Conservation (phyloP, 2,329 filamentous ascomycete species). For the Didymella arachidicola region DNA sequence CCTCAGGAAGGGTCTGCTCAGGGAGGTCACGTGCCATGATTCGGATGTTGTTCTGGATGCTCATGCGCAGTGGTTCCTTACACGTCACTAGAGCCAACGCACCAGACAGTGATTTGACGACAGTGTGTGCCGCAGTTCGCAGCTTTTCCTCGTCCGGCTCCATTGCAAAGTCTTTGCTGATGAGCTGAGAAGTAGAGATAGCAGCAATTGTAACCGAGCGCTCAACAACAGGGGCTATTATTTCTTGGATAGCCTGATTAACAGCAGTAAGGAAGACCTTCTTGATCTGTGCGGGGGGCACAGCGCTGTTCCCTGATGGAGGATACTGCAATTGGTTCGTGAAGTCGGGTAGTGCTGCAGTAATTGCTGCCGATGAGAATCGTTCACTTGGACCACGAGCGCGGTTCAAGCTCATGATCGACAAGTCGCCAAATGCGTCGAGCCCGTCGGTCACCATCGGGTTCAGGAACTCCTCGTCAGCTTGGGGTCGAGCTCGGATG, state of each 20-base stretch:
- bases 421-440: conserved; percentile 84
- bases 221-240: conserved; percentile 96
- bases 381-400: conserved; percentile 70
- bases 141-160: conserved; percentile 89
- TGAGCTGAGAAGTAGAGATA: conserved; percentile 93
- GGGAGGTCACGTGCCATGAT: conserved; percentile 72
- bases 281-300: conserved; percentile 68
- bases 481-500: conserved; percentile 77
- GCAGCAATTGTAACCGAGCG: conserved; percentile 97
- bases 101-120: conserved; percentile 93
- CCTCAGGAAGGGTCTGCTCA: conserved; percentile 83
- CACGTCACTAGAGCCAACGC: conserved; percentile 96
- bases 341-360: conserved; percentile 83
- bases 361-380: conserved; percentile 78
- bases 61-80: conserved; percentile 94
- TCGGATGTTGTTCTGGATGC: conserved; percentile 98
- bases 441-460: conserved; percentile 69
- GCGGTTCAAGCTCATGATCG: conserved; percentile 69
- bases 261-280: conserved; percentile 85
- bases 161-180: conserved; percentile 94
- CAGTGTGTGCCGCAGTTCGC: conserved; percentile 84
- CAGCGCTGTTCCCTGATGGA: conserved; percentile 72
- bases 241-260: conserved; percentile 89
- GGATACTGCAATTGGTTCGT: conserved; percentile 81
- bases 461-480: conserved; percentile 64